Evolutionary conservation across 305 asterid species (phyloP), one percentile per base, ranked within the genome.

Genomic region (Fraxinus baroniana): DNA sequence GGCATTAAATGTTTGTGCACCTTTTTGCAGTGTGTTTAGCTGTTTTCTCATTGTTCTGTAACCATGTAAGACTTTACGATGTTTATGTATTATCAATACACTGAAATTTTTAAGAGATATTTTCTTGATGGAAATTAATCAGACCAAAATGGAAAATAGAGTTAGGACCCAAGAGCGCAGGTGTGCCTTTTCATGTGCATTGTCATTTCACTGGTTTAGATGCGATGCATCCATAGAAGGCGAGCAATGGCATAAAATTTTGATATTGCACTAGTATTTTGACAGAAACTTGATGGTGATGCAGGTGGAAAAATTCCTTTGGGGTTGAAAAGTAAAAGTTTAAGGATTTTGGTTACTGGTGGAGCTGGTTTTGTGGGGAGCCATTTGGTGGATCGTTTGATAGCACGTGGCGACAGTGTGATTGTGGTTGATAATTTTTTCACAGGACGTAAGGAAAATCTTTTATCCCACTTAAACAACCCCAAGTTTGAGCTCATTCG

Each of bases 351-450:
- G 85, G 98, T 93, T 2, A 92, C 98, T 0, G 98, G 98, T 10
- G 98, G 98, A 78, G 97, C 98, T 30, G 98, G 98, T 18, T 95
- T 95, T 18, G 98, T 94, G 0, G 98, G 98, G 80, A 93, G 98
- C 90, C 98, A 94, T 86, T 88, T 95, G 78, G 98, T 95, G 75
- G 98, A 95, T 82, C 90, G 96, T 72, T 66, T 93, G 84, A 88
- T 94, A 4, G 91, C 85, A 7, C 91, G 97, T 3, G 98, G 97
- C 0, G 97, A 94, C 68, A 93, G 89, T 84, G 98, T 94, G 36
- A 91, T 94, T 5, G 96, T 94, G 0, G 89, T 89, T 9, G 98
- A 94, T 78, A 94, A 94, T 68, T 92, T 92, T 30, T 94, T 94
- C 90, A 93, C 97, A 0, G 98, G 98, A 2, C 86, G 87, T 0